Conservation (phyloP, 352 stramenopile species). For the Pythium plurisporium region DNA sequence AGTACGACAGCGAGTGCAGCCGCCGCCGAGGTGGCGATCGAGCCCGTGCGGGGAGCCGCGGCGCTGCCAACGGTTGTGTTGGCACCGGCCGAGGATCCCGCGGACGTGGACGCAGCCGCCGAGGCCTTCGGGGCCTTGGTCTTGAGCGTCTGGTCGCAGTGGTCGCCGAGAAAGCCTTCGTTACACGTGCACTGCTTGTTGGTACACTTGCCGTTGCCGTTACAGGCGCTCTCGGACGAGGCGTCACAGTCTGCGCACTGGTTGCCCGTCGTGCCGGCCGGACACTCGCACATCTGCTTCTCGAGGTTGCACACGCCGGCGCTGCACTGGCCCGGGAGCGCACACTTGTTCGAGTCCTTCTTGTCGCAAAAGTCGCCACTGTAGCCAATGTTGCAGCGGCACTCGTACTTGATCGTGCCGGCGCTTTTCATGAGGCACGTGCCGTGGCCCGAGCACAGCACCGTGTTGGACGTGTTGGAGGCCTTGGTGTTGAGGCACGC, state of each 20-base stretch:
- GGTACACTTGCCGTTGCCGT: constrained; percentile 49
- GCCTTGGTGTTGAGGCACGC: constrained; percentile 48
- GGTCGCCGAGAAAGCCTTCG: constrained; percentile 52
- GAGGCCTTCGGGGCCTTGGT: constrained; percentile 11
- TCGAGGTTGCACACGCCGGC: constrained; percentile 65
- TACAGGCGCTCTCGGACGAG: constrained; percentile 52
- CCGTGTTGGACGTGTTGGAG: constrained; percentile 34
- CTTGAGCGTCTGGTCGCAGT: constrained; percentile 67
- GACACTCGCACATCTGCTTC: constrained; percentile 61
- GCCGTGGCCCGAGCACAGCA: constrained; percentile 61
- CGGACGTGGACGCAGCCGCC: not conserved
- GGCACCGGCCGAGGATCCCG: not conserved
- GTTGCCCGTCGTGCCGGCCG: constrained; percentile 52
- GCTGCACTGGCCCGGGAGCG: constrained; percentile 60
- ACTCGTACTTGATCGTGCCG: constrained; percentile 50
- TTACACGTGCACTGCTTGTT: constrained; percentile 52
- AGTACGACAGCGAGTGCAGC: not conserved
- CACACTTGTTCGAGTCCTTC: constrained; percentile 73
- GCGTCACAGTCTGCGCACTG: constrained; percentile 73
- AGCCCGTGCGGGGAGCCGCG: not conserved
- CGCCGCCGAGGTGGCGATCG: not conserved
- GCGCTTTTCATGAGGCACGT: constrained; percentile 45
- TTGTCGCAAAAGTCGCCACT: constrained; percentile 47
- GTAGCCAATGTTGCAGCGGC: constrained; percentile 75
- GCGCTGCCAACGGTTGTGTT: not conserved